Evolutionary conservation across 352 stramenopile genomes (phyloP), one percentile per base, ranked within the genome.

Genomic region (Globisporangium paroecandrum): DNA sequence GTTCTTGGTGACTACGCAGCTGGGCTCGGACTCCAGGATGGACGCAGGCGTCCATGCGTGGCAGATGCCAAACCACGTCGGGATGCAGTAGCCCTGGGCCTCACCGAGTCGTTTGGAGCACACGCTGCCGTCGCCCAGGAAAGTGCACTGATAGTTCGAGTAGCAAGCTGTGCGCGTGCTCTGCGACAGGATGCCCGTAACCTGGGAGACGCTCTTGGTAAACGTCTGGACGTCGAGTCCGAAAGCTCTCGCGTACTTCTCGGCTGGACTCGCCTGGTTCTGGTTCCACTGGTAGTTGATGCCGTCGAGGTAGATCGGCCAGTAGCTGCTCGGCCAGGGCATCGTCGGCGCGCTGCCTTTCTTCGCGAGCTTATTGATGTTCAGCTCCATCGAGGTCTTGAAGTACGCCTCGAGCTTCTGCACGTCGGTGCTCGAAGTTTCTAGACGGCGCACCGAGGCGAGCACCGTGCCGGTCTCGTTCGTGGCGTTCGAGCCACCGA

Each of bases 301-400:
- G 55, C 80, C 76, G 72, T 90, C 82, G 46, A 79, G 68, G 71
- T 82, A 89, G 41, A 69, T 74, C 4, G 82, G 81, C 78, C 80
- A 90, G 77, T 90, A 90, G 70, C 76, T 84, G 41, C 75, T 63
- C 12, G 79, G 76, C 79, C 79, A 87, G 43, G 79, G 79, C 69
- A 46, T 79, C 20, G 49, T 73, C 1, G 5, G 62, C 29, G 68
- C 54, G 5, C 66, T 77, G 22, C 49, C 38, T 43, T 77, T 54
- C 41, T 67, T 65, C 58, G 78, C 73, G 34, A 85, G 56, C 7
- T 65, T 68, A 13, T 63, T 63, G 51, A 78, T 71, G 36, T 71
- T 69, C 25, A 56, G 18, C 27, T 82, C 76, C 29, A 83, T 69
- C 27, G 60, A 66, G 6, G 73, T 73, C 10, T 69, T 68, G 38